phyloP scores from a whole-genome alignment of 495 filamentous ascomycete species.

The Penicillium coffeae region DNA sequence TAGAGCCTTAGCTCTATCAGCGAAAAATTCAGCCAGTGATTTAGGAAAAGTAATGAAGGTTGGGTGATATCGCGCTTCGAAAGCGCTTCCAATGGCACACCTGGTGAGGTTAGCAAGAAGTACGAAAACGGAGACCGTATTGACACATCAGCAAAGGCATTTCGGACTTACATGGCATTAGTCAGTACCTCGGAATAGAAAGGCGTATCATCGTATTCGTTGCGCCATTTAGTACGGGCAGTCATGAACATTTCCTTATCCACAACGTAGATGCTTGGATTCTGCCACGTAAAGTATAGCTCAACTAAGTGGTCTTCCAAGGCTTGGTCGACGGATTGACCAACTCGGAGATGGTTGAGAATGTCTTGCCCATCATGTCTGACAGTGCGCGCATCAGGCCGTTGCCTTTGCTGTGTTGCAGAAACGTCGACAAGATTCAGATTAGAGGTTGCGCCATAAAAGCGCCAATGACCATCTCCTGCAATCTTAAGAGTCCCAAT shows the following conservation, averaged over 20 bases:
- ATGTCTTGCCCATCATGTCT: constrained; percentile 45
- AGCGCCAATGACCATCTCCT: constrained; percentile 47
- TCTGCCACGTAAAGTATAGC: constrained; percentile 52
- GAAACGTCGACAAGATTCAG: constrained; percentile 46
- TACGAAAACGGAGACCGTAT: neutral
- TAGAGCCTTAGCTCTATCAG: constrained; percentile 45
- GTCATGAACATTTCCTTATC: constrained; percentile 47
- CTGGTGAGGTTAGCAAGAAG: constrained; percentile 19
- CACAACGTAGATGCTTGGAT: constrained; percentile 47
- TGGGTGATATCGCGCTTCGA: constrained; percentile 44
- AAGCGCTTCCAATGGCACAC: constrained; percentile 47
- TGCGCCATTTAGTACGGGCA: constrained; percentile 39
- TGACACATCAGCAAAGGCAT: too few species aligned
- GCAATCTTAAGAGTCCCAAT: constrained; percentile 48
- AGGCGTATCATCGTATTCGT: constrained; percentile 39
- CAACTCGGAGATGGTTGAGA: constrained; percentile 41
- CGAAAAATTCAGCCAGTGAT: constrained; percentile 47
- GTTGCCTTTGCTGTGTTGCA: constrained; percentile 42
- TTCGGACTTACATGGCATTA: constrained; percentile 43
- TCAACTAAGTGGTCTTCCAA: constrained; percentile 46
- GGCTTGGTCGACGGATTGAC: constrained; percentile 37
- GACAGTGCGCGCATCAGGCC: constrained; percentile 49
- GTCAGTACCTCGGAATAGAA: constrained; percentile 50
- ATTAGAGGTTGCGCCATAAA: constrained; percentile 48
- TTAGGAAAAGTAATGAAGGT: constrained; percentile 47